Percentiles rank a stretch among this genome's conserved stretches.
Evolutionary conservation across 805 yeast genomes (phyloP).

Genomic region (Pichia manshurica): DNA sequence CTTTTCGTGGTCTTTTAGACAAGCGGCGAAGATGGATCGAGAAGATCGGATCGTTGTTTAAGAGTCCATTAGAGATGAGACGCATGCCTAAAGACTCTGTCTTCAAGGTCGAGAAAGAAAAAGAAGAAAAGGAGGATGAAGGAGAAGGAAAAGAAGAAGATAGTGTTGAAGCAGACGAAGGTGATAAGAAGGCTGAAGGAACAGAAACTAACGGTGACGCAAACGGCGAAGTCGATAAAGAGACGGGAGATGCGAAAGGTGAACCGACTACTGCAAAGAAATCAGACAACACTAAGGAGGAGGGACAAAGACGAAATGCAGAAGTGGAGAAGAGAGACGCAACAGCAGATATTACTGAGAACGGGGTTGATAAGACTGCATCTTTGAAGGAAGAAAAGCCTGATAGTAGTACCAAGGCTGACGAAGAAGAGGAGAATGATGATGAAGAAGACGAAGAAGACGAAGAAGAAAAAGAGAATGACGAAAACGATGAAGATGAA

Average conservation of each 20-base stretch:
- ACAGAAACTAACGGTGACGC: slow-evolving; percentile 8
- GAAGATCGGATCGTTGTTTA: slow-evolving; percentile 83
- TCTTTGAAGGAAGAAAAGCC: too few species aligned
- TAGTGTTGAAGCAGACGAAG: slow-evolving; percentile 13
- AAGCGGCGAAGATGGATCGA: slow-evolving; percentile 85
- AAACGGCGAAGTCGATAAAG: slow-evolving; percentile 15
- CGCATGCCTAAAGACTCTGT: slow-evolving; percentile 63
- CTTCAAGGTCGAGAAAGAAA: slow-evolving; percentile 35
- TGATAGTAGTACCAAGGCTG: neutral
- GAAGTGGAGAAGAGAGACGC: neutral
- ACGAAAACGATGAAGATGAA: slow-evolving; percentile 8
- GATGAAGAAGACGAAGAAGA: slow-evolving; percentile 6
- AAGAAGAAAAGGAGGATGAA: slow-evolving; percentile 24
- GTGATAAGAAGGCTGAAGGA: slow-evolving; percentile 18
- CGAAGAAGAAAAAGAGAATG: slow-evolving; percentile 6
- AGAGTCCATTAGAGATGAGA: slow-evolving; percentile 61
- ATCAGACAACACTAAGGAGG: too few species aligned
- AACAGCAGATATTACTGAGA: too few species aligned
- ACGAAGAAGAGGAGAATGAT: slow-evolving; percentile 3
- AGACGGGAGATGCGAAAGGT: slow-evolving; percentile 21
- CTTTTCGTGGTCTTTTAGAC: slow-evolving; percentile 72
- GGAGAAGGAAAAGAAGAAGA: slow-evolving; percentile 19
- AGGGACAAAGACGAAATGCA: slow-evolving; percentile 4
- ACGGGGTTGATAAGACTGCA: too few species aligned
- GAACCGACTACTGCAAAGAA: too few species aligned